Percentiles rank a stretch among this genome's conserved stretches.
phyloP scores from a whole-genome alignment of 2,329 filamentous ascomycete genomes.

The Teratosphaeria destructans region DNA sequence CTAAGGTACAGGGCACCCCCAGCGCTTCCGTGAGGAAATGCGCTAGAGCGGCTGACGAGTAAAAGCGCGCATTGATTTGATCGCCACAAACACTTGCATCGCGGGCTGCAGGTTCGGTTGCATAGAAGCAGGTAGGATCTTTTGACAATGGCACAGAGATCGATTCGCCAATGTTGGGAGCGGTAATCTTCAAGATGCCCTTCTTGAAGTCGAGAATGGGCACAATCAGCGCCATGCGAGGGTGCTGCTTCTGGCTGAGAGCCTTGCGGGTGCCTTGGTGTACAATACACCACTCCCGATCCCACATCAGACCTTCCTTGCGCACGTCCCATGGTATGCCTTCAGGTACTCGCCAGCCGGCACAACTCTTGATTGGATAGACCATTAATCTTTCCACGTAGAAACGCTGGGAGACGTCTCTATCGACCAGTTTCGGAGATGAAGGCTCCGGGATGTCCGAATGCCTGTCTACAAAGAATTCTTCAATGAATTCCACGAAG shows the following conservation, averaged over 20 bases:
- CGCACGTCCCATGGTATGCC: constrained; percentile 63
- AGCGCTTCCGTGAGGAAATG: constrained; percentile 68
- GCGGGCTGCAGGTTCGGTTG: constrained; percentile 18
- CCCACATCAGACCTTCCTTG: constrained; percentile 80
- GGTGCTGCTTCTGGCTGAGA: constrained; percentile 79
- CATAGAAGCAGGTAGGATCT: constrained; percentile 49
- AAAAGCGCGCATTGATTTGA: constrained; percentile 57
- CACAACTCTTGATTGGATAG: constrained; percentile 93
- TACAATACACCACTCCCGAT: constrained; percentile 91
- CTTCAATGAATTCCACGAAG: constrained; percentile 43
- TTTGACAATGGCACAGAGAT: constrained; percentile 52
- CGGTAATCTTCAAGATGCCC: constrained; percentile 53
- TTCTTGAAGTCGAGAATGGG: constrained; percentile 61
- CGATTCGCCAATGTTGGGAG: constrained; percentile 26
- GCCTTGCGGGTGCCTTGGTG: constrained; percentile 76
- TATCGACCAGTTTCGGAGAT: neutral
- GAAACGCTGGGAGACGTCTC: constrained; percentile 12
- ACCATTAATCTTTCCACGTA: constrained; percentile 46
- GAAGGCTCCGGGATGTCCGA: neutral
- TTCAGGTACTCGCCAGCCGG: constrained; percentile 59
- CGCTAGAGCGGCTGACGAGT: constrained; percentile 55
- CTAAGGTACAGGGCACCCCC: constrained; percentile 70
- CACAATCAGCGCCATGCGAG: constrained; percentile 73
- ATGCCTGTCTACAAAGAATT: constrained; percentile 22
- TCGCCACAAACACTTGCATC: constrained; percentile 76